Evolutionary conservation across 179 eudicot genomes (phyloP).

Genomic region (Amaranthus tricolor): DNA sequence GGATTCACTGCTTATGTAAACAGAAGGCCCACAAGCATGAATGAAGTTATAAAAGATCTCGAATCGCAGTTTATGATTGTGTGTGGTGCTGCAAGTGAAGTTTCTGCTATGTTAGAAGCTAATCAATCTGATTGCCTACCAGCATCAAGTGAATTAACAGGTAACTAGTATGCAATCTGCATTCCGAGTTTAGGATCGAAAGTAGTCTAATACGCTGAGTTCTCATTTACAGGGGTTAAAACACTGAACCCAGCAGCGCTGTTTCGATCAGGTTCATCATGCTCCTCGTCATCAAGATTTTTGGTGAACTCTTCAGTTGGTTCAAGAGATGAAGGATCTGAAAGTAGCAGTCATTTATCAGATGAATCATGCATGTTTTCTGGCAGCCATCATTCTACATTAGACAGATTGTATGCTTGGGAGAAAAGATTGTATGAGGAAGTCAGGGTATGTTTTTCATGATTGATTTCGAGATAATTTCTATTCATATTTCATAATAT

Average conservation of each 20-base stretch:
- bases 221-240: constrained; percentile 57
- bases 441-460: constrained; percentile 72
- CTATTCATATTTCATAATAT: not conserved
- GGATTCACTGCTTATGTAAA: constrained; percentile 91
- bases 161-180: constrained; percentile 33
- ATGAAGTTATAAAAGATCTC: constrained; percentile 87
- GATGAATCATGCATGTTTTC: constrained; percentile 68
- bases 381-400: constrained; percentile 83
- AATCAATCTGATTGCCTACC: constrained; percentile 61
- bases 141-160: constrained; percentile 61
- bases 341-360: constrained; percentile 64
- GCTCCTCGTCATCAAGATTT: constrained; percentile 81
- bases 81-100: constrained; percentile 60
- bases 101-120: constrained; percentile 72
- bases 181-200: not conserved
- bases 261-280: constrained; percentile 80
- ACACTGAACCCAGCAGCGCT: constrained; percentile 91
- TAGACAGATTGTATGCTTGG: constrained; percentile 87
- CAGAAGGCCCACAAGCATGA: constrained; percentile 92
- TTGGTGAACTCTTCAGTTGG: constrained; percentile 47
- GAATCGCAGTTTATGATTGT: constrained; percentile 70
- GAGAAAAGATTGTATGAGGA: constrained; percentile 95
- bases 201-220: not conserved
- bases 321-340: constrained; percentile 64
- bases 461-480: not conserved